phyloP scores from a whole-genome alignment of 306 rosid species.

The Lithocarpus polystachyus region DNA sequence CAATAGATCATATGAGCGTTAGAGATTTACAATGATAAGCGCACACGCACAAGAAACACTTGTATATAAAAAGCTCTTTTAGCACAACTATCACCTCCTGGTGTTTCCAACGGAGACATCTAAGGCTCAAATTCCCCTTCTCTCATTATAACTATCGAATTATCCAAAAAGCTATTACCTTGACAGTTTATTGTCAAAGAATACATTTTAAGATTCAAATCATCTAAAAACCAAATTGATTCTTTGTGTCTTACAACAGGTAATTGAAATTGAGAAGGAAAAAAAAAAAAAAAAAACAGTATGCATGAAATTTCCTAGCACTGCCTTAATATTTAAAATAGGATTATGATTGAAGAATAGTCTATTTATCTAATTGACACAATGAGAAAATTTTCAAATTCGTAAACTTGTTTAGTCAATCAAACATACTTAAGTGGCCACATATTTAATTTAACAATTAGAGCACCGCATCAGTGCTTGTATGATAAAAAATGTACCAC shows the following conservation, averaged over 20 bases:
- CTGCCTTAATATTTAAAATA: not conserved
- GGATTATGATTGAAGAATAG: no score
- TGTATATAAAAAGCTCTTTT: no score
- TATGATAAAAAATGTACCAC: no score
- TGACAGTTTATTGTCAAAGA: not conserved
- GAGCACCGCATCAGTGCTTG: no score
- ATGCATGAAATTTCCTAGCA: not conserved
- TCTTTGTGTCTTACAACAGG: not conserved
- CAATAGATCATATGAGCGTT: not conserved
- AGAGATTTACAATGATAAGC: not conserved
- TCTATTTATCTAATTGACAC: not conserved
- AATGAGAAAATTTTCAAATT: not conserved
- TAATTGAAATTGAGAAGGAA: not conserved
- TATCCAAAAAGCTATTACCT: not conserved
- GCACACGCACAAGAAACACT: not conserved
- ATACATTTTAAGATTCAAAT: not conserved
- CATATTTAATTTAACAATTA: not conserved
- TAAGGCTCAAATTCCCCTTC: no score
- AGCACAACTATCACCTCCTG: no score
- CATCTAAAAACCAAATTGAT: not conserved
- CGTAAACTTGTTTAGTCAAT: not conserved
- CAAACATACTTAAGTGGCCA: not conserved
- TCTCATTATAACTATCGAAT: no score
- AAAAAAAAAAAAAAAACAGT: not conserved
- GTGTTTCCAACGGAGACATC: no score